These are phyloP conservation scores for Naumovozyma baii DNA, from an alignment of 805 yeast species.

Conservation along the genomic window DNA sequence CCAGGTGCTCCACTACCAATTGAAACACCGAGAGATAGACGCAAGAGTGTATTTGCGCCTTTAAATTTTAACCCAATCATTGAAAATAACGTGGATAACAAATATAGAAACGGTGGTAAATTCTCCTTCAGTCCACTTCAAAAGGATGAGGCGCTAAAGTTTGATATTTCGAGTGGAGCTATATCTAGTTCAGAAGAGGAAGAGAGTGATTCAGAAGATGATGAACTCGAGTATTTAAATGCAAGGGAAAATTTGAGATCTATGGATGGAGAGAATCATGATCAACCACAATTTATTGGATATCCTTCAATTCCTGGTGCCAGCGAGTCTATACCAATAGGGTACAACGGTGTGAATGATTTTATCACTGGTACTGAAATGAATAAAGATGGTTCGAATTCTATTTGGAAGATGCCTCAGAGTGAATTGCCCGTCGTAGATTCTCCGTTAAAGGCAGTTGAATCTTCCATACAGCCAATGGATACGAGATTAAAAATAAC, in stretches of 20 bases:
- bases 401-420: slow-evolving; percentile 23
- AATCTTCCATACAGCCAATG: slow-evolving; percentile 6
- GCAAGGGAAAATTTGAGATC: slow-evolving; percentile 12
- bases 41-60: slow-evolving; percentile 70
- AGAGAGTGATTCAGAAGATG: slow-evolving; percentile 24
- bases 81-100: slow-evolving; percentile 67
- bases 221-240: slow-evolving; percentile 17
- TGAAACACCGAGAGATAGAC: slow-evolving; percentile 36
- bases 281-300: slow-evolving; percentile 11
- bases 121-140: slow-evolving; percentile 40
- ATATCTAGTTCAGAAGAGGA: slow-evolving; percentile 27
- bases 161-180: slow-evolving; percentile 25
- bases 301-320: slow-evolving; percentile 9
- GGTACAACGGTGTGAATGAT: slow-evolving; percentile 1
- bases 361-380: slow-evolving; percentile 6
- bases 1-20: slow-evolving; percentile 80
- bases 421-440: slow-evolving; percentile 12
- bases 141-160: slow-evolving; percentile 26
- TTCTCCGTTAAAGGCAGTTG: slow-evolving; percentile 14
- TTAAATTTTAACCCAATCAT: slow-evolving; percentile 72
- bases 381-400: slow-evolving; percentile 15
- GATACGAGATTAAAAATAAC: neutral
- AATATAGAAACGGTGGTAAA: slow-evolving; percentile 84
- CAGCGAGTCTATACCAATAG: slow-evolving; percentile 12
- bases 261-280: slow-evolving; percentile 15